Base-by-base conservation (phyloP, 2,329 filamentous ascomycete species). In the Grosmannia huntii region DNA sequence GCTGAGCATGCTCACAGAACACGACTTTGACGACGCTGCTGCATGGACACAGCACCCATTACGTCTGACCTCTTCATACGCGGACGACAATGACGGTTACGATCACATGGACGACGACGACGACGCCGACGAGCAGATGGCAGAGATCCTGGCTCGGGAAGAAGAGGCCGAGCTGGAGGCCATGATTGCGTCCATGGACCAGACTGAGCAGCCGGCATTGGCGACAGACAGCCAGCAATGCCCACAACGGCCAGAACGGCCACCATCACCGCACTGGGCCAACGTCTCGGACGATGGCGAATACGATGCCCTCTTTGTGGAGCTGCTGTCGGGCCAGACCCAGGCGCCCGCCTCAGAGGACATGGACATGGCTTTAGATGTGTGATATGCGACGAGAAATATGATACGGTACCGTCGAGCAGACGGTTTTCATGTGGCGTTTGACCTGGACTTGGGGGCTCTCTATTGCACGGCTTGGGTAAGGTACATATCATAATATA, bases 291-390 rank as follows among this genome's bases (percentile, higher is more conserved):
- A 84, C 56, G 81, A 84, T 52, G 78, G 78, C 16, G 81, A 84
- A 50, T 85, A 84, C 64, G 82, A 85, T 62, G 71, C 76, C 53
- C 69, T 85, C 11, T 85, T 96, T 67, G 80, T 82, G 73, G 83
- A 89, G 63, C 67, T 88, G 44, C 69, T 82, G 55, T 74, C 78
- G n/a, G 70, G 76, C 60, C 72, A 77, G 41, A 44, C 41, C 41
- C 41, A 19, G 41, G 19, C 16, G 53, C 66, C 69, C 16, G 53
- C 56, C 5, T 71, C 70, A 5, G 57, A 60, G 21, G 61, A 75
- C 44, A 79, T 78, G 71, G 78, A 81, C 58, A 72, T 76, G 68
- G 72, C 72, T 38, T 76, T 64, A 68, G 36, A 33, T 33, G 31
- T 33, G 31, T 68, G 36, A 33, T 33, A 9, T 33, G 31, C 9